Base-by-base conservation (phyloP, 2,329 filamentous ascomycete genomes). In the Fusarium bulbicola region DNA sequence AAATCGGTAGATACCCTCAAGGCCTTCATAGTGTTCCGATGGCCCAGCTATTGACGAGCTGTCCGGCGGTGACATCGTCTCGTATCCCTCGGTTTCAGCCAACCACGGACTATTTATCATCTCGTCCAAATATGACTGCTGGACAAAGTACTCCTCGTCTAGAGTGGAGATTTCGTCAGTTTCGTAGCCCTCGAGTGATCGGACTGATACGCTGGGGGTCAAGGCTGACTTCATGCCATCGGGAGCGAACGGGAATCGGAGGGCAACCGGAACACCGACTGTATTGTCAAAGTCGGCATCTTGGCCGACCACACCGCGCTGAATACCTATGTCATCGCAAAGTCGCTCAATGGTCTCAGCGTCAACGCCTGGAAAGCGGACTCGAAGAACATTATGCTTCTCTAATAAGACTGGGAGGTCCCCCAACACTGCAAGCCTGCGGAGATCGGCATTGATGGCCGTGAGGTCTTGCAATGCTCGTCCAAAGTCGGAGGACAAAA, bases 301-400 rank as follows among this genome's bases (percentile, higher is more conserved):
- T 83, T 98, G 92, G 18, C 88, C 85, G 8, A 98, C 89, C 8
- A 93, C 84, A 4, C 96, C 96, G 59, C 94, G 88, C 70, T 92
- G 90, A 13, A 99, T 87, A n/a, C 92, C 93, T 16, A 97, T 87
- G 80, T 99, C 96, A 52, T 94, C 90, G 80, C 95, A 98, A 2
- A 99, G 87, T 7, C 87, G 86, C 79, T 97, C 94, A 1, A 97
- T 92, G 0, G 93, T 93, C 21, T 92, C 89, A 2, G 91, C 91
- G 77, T 98, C 95, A 70, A 96, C 95, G 7, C 96, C 96, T 0
- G 95, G 95, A 78, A 99, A 98, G 36, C 95, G 92, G 5, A 98
- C 91, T 39, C 95, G 91, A 8, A 98, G 84, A 1, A 89, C 88
- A 5, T 90, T 90, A 39, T 88, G 85, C 42, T 89, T 87, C 75